Base-by-base conservation (phyloP, 148 eudicot species). In the Fagopyrum homotropicum region DNA sequence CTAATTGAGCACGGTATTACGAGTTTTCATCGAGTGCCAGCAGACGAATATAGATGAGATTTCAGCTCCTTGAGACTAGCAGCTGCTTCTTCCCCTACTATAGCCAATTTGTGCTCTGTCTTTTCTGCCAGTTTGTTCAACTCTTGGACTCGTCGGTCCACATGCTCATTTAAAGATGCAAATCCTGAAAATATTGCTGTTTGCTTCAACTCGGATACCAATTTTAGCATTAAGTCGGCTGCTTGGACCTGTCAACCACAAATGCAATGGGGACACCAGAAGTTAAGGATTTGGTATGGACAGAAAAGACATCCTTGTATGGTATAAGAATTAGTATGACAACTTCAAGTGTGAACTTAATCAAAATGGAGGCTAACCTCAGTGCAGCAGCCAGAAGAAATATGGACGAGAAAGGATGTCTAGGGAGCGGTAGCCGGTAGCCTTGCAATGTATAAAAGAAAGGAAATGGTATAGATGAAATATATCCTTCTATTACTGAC, bases 11-110 rank as follows among this genome's bases (percentile, higher is more conserved):
- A 30, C 35, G 35, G 35, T 1, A 40, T 61, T 15, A 61, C 15
- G 17, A 64, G 70, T 16, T 15, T 66, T 72, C 54, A 47, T 72
- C 30, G 1, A 3, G 12, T 85, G 47, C 69, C 73, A 8, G 85
- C 80, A 75, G 98, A 91, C 63, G 94, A 81, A 79, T 93, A 91
- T 77, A 89, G 85, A 82, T 88, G 94, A 30, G 89, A 77, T 82
- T 93, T 95, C 11, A 93, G 91, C 79, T 93, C 98, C 83, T 86
- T 93, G 43, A 93, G 89, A 74, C 86, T 87, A 76, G 95, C 93
- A 78, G 97, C 98, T 47, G 95, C 96, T 43, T 93, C 98, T 80
- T 91, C 98, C 73, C 93, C 98, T 45, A 93, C 85, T 61, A 80
- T 87, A 68, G 84, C 89, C 79, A 91, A 75, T 56, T 80, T 77